These are phyloP conservation scores for Xerocomus spinulosus DNA, from an alignment of 768 basidiomycete genomes.

Conservation along the genomic window DNA sequence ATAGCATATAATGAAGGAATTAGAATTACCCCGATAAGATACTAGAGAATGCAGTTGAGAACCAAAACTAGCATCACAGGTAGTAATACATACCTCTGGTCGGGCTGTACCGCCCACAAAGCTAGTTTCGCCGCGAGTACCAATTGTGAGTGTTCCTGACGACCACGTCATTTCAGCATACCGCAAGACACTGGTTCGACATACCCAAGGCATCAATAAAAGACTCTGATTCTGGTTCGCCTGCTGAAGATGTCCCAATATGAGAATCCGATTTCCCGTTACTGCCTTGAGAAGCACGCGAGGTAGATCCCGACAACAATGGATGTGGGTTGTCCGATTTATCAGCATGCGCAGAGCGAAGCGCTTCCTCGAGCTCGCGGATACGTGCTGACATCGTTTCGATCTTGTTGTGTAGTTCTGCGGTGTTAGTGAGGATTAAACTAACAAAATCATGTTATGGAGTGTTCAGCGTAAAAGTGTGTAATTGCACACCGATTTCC, in stretches of 20 bases:
- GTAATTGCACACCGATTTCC: constrained; percentile 44
- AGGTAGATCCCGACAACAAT: constrained; percentile 30
- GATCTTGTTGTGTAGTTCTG: constrained; percentile 65
- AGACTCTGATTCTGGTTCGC: constrained; percentile 38
- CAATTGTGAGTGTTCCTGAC: constrained; percentile 55
- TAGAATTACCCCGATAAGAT: constrained; percentile 48
- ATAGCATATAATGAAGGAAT: neutral
- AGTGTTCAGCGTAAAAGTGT: neutral
- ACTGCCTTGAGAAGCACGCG: constrained; percentile 26
- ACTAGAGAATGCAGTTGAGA: constrained; percentile 32
- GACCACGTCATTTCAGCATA: neutral
- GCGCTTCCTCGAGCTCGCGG: constrained; percentile 56
- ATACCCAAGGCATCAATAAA: constrained; percentile 49
- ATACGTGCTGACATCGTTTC: constrained; percentile 52
- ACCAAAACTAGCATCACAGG: neutral
- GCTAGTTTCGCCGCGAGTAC: constrained; percentile 47
- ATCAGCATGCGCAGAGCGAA: constrained; percentile 45
- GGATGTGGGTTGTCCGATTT: constrained; percentile 50
- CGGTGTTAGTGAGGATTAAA: constrained; percentile 61
- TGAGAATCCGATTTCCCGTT: constrained; percentile 21
- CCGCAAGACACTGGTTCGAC: neutral
- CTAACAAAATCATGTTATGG: constrained; percentile 23
- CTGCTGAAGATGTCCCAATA: constrained; percentile 2
- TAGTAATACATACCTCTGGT: constrained; percentile 48
- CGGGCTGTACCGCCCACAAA: constrained; percentile 66